These are phyloP conservation scores for Ceratocystis cacaofunesta DNA, from an alignment of 2,329 filamentous ascomycete species.

Conservation along the genomic window DNA sequence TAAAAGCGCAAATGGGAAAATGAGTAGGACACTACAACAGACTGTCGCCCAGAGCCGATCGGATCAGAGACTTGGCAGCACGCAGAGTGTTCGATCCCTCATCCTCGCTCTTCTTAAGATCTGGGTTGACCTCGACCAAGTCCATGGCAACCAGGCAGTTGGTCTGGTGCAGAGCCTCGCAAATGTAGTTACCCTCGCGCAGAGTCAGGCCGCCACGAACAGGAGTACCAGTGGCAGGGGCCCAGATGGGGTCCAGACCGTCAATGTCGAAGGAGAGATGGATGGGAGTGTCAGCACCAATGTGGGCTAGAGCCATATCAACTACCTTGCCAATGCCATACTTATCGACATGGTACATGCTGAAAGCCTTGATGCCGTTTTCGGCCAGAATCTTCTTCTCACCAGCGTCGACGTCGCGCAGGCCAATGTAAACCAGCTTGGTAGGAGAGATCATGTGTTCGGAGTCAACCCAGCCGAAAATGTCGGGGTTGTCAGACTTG, in stretches of 20 bases:
- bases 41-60: constrained; percentile 85
- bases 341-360: constrained; percentile 96
- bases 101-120: constrained; percentile 44
- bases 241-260: constrained; percentile 89
- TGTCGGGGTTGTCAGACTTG: constrained; percentile 56
- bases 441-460: constrained; percentile 54
- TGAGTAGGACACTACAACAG: constrained; percentile 42
- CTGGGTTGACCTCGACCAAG: constrained; percentile 69
- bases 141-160: constrained; percentile 67
- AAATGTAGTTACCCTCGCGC: constrained; percentile 93
- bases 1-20: not conserved
- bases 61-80: constrained; percentile 77
- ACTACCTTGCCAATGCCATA: constrained; percentile 91
- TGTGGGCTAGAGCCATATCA: constrained; percentile 95
- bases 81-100: constrained; percentile 68
- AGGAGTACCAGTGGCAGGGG: constrained; percentile 86
- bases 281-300: constrained; percentile 86
- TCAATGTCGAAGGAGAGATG: constrained; percentile 97
- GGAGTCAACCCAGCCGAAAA: constrained; percentile 78
- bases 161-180: constrained; percentile 69
- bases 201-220: constrained; percentile 87
- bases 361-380: constrained; percentile 85
- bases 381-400: constrained; percentile 89
- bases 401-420: constrained; percentile 80
- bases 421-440: constrained; percentile 93